phyloP scores from a whole-genome alignment of 2,329 filamentous ascomycete genomes.

The Neonectria coccinea region DNA sequence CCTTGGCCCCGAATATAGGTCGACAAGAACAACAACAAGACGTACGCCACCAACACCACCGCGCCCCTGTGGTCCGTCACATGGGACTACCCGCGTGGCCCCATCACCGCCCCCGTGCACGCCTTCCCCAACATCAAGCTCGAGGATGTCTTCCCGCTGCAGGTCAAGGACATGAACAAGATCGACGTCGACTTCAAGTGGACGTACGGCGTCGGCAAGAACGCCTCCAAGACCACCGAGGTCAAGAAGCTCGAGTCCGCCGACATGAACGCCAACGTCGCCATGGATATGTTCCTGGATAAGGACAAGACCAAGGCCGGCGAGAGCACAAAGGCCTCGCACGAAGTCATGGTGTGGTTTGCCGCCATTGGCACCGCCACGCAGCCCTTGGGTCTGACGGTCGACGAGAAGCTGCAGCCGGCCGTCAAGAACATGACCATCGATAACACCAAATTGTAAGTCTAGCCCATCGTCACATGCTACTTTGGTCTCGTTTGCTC shows the following conservation, averaged over 20 bases:
- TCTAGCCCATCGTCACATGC: neutral
- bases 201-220: conserved; percentile 62
- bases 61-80: conserved; percentile 65
- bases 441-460: conserved; percentile 58
- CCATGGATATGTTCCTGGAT: conserved; percentile 70
- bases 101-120: conserved; percentile 60
- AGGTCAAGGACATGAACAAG: conserved; percentile 52
- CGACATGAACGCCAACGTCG: conserved; percentile 66
- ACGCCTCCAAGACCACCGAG: conserved; percentile 51
- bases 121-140: conserved; percentile 67
- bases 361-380: conserved; percentile 59
- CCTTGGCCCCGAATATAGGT: conserved; percentile 50
- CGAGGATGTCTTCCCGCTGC: conserved; percentile 57
- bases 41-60: conserved; percentile 59
- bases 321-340: conserved; percentile 56
- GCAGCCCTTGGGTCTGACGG: conserved; percentile 58
- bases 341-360: conserved; percentile 71
- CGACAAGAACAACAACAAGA: conserved; percentile 61
- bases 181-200: conserved; percentile 61
- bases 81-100: conserved; percentile 62
- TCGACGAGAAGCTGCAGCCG: conserved; percentile 42
- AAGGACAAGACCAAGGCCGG: conserved; percentile 53
- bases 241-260: conserved; percentile 48
- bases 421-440: conserved; percentile 51
- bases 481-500: neutral